Conservation (phyloP, 495 filamentous ascomycete species). For the Aspergillus taichungensis region DNA sequence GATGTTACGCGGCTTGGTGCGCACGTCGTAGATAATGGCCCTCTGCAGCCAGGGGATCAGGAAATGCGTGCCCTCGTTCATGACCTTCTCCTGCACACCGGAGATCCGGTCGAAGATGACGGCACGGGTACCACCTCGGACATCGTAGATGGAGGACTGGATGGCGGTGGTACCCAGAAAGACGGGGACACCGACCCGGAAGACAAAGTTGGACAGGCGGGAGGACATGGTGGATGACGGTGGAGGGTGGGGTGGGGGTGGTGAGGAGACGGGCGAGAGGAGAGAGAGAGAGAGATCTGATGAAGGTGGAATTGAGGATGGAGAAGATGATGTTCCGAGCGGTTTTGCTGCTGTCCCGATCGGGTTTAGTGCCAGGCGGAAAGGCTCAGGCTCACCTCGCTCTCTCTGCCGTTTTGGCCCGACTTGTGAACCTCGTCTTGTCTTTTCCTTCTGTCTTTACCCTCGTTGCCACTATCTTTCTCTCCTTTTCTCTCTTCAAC, state of each 20-base stretch:
- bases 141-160: slow-evolving; percentile 86
- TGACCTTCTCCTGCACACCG: slow-evolving; percentile 85
- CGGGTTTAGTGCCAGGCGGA: slow-evolving; percentile 28
- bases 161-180: slow-evolving; percentile 52
- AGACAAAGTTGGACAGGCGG: slow-evolving; percentile 52
- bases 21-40: slow-evolving; percentile 94
- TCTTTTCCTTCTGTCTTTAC: slow-evolving; percentile 1
- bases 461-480: slow-evolving; percentile 3
- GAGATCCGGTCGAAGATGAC: slow-evolving; percentile 96
- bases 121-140: slow-evolving; percentile 83
- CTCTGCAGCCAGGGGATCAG: slow-evolving; percentile 92
- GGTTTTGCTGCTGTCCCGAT: slow-evolving; percentile 38
- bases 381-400: slow-evolving; percentile 7
- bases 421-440: slow-evolving; percentile 21
- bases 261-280: slow-evolving; percentile 6
- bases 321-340: slow-evolving; percentile 19
- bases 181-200: slow-evolving; percentile 62
- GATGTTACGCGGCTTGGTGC: slow-evolving; percentile 94
- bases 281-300: slow-evolving; percentile 12
- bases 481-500: slow-evolving; percentile 17
- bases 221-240: slow-evolving; percentile 46
- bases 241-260: slow-evolving; percentile 6
- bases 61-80: slow-evolving; percentile 97
- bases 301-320: slow-evolving; percentile 16
- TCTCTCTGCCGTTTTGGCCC: slow-evolving; percentile 28